A percentile compares a stretch with the other conserved stretches of the same genome.
Evolutionary conservation across 2,329 filamentous ascomycete genomes (phyloP).

Genomic region (Cladosporium phlei): DNA sequence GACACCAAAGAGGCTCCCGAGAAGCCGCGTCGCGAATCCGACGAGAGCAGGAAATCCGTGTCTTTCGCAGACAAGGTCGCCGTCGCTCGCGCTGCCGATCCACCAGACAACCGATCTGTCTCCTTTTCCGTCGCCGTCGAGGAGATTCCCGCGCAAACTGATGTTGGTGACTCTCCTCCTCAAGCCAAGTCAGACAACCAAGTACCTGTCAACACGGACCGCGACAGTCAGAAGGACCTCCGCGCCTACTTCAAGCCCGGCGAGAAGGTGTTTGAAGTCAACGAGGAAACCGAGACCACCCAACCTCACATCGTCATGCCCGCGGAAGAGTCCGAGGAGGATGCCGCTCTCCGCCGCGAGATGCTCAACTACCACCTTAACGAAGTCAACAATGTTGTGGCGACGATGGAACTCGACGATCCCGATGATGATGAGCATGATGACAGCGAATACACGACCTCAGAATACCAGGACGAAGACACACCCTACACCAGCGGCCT

Average conservation of each 20-base stretch:
- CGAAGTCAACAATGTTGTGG: slow-evolving; percentile 87
- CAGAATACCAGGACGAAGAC: slow-evolving; percentile 35
- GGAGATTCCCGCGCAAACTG: slow-evolving; percentile 26
- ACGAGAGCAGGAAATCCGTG: slow-evolving; percentile 31
- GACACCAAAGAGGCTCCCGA: slow-evolving; percentile 51
- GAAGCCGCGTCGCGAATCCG: slow-evolving; percentile 24
- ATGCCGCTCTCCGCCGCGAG: slow-evolving; percentile 72
- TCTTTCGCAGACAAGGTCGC: slow-evolving; percentile 34
- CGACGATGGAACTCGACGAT: slow-evolving; percentile 81
- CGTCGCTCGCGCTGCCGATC: slow-evolving; percentile 30
- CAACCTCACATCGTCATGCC: slow-evolving; percentile 56
- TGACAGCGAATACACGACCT: slow-evolving; percentile 33
- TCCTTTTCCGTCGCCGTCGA: slow-evolving; percentile 30
- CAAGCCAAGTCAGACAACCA: background rate
- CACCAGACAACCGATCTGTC: slow-evolving; percentile 30
- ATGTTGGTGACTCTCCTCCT: background rate
- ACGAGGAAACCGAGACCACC: slow-evolving; percentile 39
- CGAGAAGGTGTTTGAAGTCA: slow-evolving; percentile 41
- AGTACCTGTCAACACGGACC: slow-evolving; percentile 7
- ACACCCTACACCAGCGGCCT: slow-evolving; percentile 41
- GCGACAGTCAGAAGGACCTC: slow-evolving; percentile 25
- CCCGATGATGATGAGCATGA: slow-evolving; percentile 46
- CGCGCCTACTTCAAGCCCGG: slow-evolving; percentile 30
- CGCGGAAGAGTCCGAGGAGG: slow-evolving; percentile 71
- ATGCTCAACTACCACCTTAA: slow-evolving; percentile 88